Conservation (phyloP, 192 early-diverging fungal genomes). For the Entomortierella beljakovae region DNA sequence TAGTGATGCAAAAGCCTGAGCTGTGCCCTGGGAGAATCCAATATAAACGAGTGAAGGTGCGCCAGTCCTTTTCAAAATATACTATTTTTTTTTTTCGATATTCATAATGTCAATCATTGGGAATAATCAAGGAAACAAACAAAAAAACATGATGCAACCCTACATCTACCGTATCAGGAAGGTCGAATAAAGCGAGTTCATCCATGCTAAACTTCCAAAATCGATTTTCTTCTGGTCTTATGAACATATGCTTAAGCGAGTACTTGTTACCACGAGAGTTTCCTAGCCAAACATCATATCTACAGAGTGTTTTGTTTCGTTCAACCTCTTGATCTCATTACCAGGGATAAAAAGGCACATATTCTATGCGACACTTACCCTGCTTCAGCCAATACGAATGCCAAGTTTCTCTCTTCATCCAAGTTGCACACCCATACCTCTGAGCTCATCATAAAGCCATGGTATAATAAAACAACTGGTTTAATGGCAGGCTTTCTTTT, state of each 20-base stretch:
- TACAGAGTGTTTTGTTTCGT: too few relatives aligned
- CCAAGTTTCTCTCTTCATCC: conserved; percentile 78
- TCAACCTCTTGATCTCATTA: too few relatives aligned
- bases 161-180: conserved; percentile 88
- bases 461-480: conserved; percentile 95
- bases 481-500: too few relatives aligned
- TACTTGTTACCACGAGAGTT: conserved; percentile 97
- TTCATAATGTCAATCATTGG: too few relatives aligned
- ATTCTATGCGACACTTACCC: conserved; percentile 53
- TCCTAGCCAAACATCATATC: conserved; percentile 96
- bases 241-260: conserved; percentile 81
- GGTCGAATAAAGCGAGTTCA: conserved; percentile 87
- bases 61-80: conserved; percentile 87
- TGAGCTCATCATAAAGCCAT: conserved; percentile 94
- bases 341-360: neutral
- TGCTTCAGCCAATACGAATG: conserved; percentile 87
- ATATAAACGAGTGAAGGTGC: conserved; percentile 88
- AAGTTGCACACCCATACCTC: conserved; percentile 93
- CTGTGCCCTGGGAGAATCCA: conserved; percentile 97
- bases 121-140: neutral
- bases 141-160: conserved; percentile 2
- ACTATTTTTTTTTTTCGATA: conserved; percentile 47
- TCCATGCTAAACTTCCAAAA: conserved; percentile 98
- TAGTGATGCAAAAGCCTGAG: conserved; percentile 89
- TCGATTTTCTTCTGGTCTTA: conserved; percentile 70